Evolutionary conservation across 2,329 filamentous ascomycete genomes (phyloP), one percentile per base, ranked within the genome.

Genomic region (Botrytis sinoallii): DNA sequence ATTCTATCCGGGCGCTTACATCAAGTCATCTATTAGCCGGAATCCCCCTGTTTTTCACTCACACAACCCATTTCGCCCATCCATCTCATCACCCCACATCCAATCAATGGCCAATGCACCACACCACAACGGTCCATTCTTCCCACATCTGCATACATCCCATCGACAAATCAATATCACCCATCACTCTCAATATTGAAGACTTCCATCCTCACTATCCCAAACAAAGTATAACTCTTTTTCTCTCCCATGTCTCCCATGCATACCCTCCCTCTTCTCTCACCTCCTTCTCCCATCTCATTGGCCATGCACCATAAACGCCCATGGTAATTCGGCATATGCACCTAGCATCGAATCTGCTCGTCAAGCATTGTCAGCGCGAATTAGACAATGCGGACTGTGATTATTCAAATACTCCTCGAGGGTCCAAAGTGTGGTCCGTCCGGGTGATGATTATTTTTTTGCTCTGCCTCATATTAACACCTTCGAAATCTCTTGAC

Each of bases 311-410:
- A 42, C 61, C 42, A 42, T 68, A 68, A 25, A 57, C 66, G 66
- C 66, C 66, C 66, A 42, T 29, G 66, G 46, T 42, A 57, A 42
- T 42, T 42, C 48, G 25, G 18, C 42, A 57, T 42, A 55, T 57
- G 48, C 66, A 42, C 14, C 65, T 52, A 42, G 16, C 48, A 68
- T 67, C 65, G 32, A 67, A 52, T 40, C 20, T 55, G 48, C 46
- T 67, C 22, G 60, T 40, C 60, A 63, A 16, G 60, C 60, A 63
- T 63, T 57, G 66, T 68, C 66, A 68, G 66, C 66, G 66, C 48
- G 48, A 68, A 55, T 48, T 14, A 66, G 32, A 44, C n/a, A 48
- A 48, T 66, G 63, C 29, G 32, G 42, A 9, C 14, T 20, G 12
- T 12, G 9, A 57, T 68, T 25, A 42, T 40, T 68, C 48, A 68